Percentiles rank a stretch among this genome's conserved stretches.
Conservation (phyloP, 768 basidiomycete species). For the Lactarius trivialis region DNA sequence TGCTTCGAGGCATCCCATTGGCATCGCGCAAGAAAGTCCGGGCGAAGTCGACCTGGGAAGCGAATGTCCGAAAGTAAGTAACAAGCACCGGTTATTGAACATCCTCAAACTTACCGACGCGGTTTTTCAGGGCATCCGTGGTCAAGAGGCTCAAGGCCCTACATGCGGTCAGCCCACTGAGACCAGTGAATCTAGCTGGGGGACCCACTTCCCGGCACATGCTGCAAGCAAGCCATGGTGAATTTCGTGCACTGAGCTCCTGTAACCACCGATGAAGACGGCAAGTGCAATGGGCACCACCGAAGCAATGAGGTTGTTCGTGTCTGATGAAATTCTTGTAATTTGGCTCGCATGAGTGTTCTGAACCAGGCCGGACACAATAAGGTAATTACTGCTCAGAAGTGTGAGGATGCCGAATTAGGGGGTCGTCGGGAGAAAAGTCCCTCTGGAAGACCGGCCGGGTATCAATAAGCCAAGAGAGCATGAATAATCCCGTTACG, state of each 20-base stretch:
- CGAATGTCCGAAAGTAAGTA: neutral
- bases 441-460: slow-evolving; percentile 29
- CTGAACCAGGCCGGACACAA: neutral
- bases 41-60: slow-evolving; percentile 43
- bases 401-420: slow-evolving; percentile 36
- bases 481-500: slow-evolving; percentile 37
- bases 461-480: slow-evolving; percentile 34
- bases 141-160: slow-evolving; percentile 44
- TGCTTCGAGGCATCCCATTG: slow-evolving; percentile 45
- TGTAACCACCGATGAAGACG: slow-evolving; percentile 33
- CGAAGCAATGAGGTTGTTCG: slow-evolving; percentile 44
- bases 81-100: neutral
- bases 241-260: slow-evolving; percentile 43
- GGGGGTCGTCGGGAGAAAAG: slow-evolving; percentile 37
- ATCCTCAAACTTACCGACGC: slow-evolving; percentile 41
- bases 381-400: slow-evolving; percentile 10
- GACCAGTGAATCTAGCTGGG: slow-evolving; percentile 11
- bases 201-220: slow-evolving; percentile 33
- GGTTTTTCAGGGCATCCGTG: slow-evolving; percentile 49
- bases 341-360: slow-evolving; percentile 5
- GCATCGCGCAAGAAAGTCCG: slow-evolving; percentile 62
- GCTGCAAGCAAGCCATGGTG: slow-evolving; percentile 56
- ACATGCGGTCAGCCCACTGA: slow-evolving; percentile 2
- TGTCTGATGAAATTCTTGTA: slow-evolving; percentile 41
- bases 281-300: slow-evolving; percentile 40